A percentile compares a stretch with the other conserved stretches of the same genome.
Conservation (phyloP, 805 yeast species). For the Metschnikowia aberdeeniae region DNA sequence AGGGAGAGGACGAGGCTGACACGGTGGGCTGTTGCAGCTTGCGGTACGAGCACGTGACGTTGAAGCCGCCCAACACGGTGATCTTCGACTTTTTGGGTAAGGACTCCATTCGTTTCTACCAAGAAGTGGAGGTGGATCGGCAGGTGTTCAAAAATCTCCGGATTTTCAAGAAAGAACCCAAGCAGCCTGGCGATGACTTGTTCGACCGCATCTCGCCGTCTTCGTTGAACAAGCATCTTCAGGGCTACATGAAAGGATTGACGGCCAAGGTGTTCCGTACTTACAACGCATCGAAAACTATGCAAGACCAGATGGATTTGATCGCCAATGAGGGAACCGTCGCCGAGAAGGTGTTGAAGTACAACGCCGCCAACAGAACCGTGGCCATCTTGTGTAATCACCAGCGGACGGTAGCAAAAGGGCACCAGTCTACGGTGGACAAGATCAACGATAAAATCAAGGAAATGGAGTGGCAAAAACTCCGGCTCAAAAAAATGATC, state of each 20-base stretch:
- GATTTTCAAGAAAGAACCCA: constrained; percentile 85
- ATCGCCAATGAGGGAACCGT: constrained; percentile 85
- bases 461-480: constrained; percentile 82
- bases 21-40: constrained; percentile 97
- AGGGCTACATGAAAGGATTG: constrained; percentile 84
- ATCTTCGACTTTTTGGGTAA: constrained; percentile 93
- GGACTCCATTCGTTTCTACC: constrained; percentile 87
- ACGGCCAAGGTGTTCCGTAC: constrained; percentile 98
- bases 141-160: constrained; percentile 87
- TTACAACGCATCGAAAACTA: constrained; percentile 90
- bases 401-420: constrained; percentile 87
- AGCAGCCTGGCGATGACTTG: constrained; percentile 85
- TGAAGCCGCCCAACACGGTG: constrained; percentile 81
- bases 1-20: constrained; percentile 95
- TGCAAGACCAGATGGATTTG: constrained; percentile 89
- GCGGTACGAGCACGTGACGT: constrained; percentile 81
- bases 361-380: constrained; percentile 92
- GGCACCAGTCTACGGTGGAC: constrained; percentile 75
- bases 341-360: constrained; percentile 79
- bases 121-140: constrained; percentile 87
- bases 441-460: constrained; percentile 72
- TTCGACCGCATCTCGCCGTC: constrained; percentile 88
- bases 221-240: constrained; percentile 78
- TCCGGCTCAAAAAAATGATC: constrained; percentile 68
- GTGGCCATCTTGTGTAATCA: constrained; percentile 97